These are phyloP conservation scores for Cytospora piceicola DNA, from an alignment of 2,329 filamentous ascomycete species.

Conservation along the genomic window DNA sequence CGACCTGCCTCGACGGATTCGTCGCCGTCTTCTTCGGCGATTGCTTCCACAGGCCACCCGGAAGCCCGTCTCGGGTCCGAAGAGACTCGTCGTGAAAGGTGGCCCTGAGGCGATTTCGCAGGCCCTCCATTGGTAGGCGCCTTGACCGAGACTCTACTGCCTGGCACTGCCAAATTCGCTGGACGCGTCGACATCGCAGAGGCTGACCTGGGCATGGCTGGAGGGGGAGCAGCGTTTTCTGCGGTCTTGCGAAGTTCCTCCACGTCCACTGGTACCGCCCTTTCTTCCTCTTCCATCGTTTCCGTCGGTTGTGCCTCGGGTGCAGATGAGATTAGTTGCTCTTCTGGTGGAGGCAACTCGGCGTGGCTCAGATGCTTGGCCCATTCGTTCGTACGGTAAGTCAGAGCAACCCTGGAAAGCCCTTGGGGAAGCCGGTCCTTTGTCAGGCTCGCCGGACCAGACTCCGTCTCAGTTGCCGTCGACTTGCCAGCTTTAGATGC, in stretches of 20 bases:
- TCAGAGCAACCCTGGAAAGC: constrained; percentile 75
- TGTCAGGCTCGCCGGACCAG: constrained; percentile 55
- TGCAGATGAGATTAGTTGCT: constrained; percentile 43
- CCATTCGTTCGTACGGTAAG: constrained; percentile 94
- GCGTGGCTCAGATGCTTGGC: constrained; percentile 84
- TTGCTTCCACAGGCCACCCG: constrained; percentile 35
- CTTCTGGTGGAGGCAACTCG: constrained; percentile 70
- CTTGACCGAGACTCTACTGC: constrained; percentile 1
- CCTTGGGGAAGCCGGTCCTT: constrained; percentile 69
- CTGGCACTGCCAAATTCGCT: neutral
- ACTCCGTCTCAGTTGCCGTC: constrained; percentile 44
- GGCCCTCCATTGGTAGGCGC: neutral
- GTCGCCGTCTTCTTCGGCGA: constrained; percentile 47
- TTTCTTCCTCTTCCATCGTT: constrained; percentile 50
- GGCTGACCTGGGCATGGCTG: constrained; percentile 39
- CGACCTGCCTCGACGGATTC: constrained; percentile 31
- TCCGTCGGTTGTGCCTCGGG: constrained; percentile 30
- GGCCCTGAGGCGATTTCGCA: neutral
- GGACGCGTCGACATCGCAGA: constrained; percentile 36
- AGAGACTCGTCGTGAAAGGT: constrained; percentile 27
- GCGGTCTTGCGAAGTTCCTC: constrained; percentile 68
- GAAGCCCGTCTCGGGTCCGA: constrained; percentile 11
- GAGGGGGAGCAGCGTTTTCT: constrained; percentile 50
- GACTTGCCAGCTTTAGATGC: constrained; percentile 45
- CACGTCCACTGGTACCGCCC: constrained; percentile 64